These are phyloP conservation scores for Madurella fahalii DNA, from an alignment of 2,329 filamentous ascomycete species.

Conservation along the genomic window DNA sequence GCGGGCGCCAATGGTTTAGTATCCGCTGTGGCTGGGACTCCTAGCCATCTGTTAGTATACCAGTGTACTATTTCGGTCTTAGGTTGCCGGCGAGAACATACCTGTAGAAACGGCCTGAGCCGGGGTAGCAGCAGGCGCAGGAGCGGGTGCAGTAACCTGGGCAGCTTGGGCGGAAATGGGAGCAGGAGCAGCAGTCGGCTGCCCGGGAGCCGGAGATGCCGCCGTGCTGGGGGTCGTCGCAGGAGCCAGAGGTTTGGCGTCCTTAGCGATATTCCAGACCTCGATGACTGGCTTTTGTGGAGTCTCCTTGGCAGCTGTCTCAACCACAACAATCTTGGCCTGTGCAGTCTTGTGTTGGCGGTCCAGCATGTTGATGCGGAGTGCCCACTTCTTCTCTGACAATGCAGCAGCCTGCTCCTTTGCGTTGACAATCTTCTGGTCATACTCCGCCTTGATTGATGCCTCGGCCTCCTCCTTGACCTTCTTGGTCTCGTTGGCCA, in stretches of 20 bases:
- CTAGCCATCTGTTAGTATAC: slow-evolving; percentile 1
- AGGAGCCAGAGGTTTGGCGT: slow-evolving; percentile 42
- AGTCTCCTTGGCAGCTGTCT: slow-evolving; percentile 78
- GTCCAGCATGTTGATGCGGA: slow-evolving; percentile 76
- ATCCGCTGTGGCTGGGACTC: slow-evolving; percentile 7
- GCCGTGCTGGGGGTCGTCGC: slow-evolving; percentile 5
- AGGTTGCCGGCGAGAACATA: slow-evolving; percentile 2
- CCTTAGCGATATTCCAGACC: slow-evolving; percentile 80
- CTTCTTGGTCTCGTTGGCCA: slow-evolving; percentile 61
- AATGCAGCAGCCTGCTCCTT: slow-evolving; percentile 65
- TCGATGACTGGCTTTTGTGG: slow-evolving; percentile 78
- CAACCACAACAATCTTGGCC: slow-evolving; percentile 73
- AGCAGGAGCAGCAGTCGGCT: slow-evolving; percentile 2
- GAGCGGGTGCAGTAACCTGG: not conserved
- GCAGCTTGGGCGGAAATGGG: not conserved
- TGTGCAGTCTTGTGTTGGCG: slow-evolving; percentile 60
- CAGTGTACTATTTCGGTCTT: not conserved
- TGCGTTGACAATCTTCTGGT: slow-evolving; percentile 51
- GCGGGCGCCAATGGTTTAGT: slow-evolving; percentile 2
- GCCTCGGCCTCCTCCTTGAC: slow-evolving; percentile 52
- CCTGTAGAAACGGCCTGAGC: slow-evolving; percentile 10
- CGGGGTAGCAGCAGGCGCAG: slow-evolving; percentile 1
- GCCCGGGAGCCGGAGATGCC: slow-evolving; percentile 4
- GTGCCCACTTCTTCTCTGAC: slow-evolving; percentile 67
- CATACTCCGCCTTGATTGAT: slow-evolving; percentile 44